These are phyloP conservation scores for Acacia crassicarpa DNA, from an alignment of 306 rosid species.

Conservation along the genomic window DNA sequence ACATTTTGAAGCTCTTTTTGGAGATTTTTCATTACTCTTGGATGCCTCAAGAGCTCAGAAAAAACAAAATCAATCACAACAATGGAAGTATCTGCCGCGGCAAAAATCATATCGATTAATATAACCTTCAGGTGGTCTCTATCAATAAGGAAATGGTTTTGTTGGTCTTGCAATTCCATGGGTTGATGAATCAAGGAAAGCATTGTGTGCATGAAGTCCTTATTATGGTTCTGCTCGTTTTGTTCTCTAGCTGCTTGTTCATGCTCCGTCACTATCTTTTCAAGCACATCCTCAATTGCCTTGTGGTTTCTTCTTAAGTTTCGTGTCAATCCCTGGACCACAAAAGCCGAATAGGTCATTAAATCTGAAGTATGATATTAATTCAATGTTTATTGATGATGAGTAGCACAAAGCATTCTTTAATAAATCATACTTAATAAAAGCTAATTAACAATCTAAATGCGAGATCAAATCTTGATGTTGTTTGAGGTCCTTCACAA, in stretches of 20 bases:
- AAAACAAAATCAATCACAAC: constrained; percentile 17
- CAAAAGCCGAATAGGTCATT: not conserved
- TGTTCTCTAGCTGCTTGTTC: not conserved
- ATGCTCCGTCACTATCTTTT: constrained; percentile 5
- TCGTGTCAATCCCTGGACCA: not conserved
- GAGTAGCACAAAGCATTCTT: too few relatives aligned
- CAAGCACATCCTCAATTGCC: not conserved
- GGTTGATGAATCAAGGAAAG: constrained; percentile 11
- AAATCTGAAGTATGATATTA: not conserved
- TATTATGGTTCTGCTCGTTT: not conserved
- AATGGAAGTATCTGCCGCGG: constrained; percentile 18
- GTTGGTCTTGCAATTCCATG: not conserved
- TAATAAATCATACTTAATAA: too few relatives aligned
- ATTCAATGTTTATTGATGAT: too few relatives aligned
- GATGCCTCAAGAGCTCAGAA: constrained; percentile 41
- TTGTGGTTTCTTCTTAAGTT: not conserved
- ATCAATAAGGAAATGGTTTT: not conserved
- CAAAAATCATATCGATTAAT: constrained; percentile 24
- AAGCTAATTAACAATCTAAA: too few relatives aligned
- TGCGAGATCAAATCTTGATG: too few relatives aligned
- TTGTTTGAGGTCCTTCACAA: too few relatives aligned
- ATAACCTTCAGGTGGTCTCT: constrained; percentile 37
- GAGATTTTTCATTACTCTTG: constrained; percentile 28
- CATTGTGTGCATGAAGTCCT: not conserved
- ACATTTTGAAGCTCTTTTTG: constrained; percentile 34